Base-by-base conservation (phyloP, 2,329 filamentous ascomycete species). In the Aspergillus latus region DNA sequence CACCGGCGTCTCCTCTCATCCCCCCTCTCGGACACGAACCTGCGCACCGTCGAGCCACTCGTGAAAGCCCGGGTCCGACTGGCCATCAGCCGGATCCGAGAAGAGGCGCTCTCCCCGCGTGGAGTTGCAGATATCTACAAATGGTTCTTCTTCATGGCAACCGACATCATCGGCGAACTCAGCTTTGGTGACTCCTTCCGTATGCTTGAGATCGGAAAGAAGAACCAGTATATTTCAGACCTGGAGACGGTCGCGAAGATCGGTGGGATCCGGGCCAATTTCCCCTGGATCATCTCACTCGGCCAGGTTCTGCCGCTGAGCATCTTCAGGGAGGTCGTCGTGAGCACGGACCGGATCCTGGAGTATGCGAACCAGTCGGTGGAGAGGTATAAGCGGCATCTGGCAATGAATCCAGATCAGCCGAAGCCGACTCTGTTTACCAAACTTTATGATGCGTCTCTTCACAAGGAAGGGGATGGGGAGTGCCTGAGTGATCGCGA, bases 131-230 rank as follows among this genome's bases (percentile, higher is more conserved):
- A 85, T 57, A 66, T 84, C 0, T 73, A 76, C 56, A 82, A 82
- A 54, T 85, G 82, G 82, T 81, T 74, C 70, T 65, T 77, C 5
- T 82, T 82, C 51, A 77, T 83, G 73, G 68, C 81, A 0, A 82
- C 81, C 0, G 83, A 85, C 62, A 68, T 82, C 0, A 81, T 84
- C 49, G 80, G 76, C 0, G 75, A 83, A 49, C 65, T 85, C 5
- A 77, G 71, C 1, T 85, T 85, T 64, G 82, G 82, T 0, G 76
- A 83, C n/a, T 80, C 80, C 0, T 84, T 84, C 56, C 66, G 69
- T 0, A 79, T 80, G 70, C 65, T 86, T 3, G 80, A 84, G 53
- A 64, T 66, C 3, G 80, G 80, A 13, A 66, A 79, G 74, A 74
- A 74, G 66, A 79, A 69, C 40, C 65, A 74, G 45, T 80, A 80